Percentiles rank a stretch among this genome's conserved stretches.
Evolutionary conservation across 176 grass and related monocot genomes (phyloP).

Genomic region (Aegilops tauschii): DNA sequence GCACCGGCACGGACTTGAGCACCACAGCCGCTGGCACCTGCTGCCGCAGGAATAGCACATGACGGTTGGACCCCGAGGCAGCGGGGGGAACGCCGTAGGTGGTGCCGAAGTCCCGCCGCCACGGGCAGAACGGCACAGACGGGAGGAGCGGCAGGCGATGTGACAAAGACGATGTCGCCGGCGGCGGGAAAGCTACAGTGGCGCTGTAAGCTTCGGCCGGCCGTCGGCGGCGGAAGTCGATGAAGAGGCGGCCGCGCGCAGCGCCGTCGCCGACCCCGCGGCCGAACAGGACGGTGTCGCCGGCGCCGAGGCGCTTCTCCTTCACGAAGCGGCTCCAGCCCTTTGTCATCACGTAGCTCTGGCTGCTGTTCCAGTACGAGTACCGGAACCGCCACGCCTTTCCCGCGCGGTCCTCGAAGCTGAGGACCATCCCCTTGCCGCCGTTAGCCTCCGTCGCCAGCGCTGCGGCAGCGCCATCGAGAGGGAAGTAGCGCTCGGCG

Average conservation of each 20-base stretch:
- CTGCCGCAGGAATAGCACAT: slow-evolving; percentile 56
- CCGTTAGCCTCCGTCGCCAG: background rate
- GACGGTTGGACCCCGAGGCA: slow-evolving; percentile 6
- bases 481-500: slow-evolving; percentile 89
- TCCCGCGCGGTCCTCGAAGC: slow-evolving; percentile 79
- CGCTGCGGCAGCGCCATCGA: slow-evolving; percentile 25
- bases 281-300: slow-evolving; percentile 77
- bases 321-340: slow-evolving; percentile 98
- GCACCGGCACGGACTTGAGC: slow-evolving; percentile 57
- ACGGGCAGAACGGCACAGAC: slow-evolving; percentile 44
- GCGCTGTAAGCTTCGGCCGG: slow-evolving; percentile 13
- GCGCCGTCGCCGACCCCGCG: slow-evolving; percentile 40
- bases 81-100: background rate
- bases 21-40: slow-evolving; percentile 55
- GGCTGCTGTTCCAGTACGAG: slow-evolving; percentile 99
- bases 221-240: slow-evolving; percentile 71
- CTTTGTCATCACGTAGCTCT: slow-evolving; percentile 99
- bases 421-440: slow-evolving; percentile 74
- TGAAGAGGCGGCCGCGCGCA: slow-evolving; percentile 55
- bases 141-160: slow-evolving; percentile 31
- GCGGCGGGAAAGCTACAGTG: slow-evolving; percentile 27
- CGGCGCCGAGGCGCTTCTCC: slow-evolving; percentile 88
- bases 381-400: slow-evolving; percentile 93
- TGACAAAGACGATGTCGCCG: background rate
- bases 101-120: slow-evolving; percentile 32